phyloP scores from a whole-genome alignment of 225 moss, liverwort and hornwort species.

The Asterella californica region DNA sequence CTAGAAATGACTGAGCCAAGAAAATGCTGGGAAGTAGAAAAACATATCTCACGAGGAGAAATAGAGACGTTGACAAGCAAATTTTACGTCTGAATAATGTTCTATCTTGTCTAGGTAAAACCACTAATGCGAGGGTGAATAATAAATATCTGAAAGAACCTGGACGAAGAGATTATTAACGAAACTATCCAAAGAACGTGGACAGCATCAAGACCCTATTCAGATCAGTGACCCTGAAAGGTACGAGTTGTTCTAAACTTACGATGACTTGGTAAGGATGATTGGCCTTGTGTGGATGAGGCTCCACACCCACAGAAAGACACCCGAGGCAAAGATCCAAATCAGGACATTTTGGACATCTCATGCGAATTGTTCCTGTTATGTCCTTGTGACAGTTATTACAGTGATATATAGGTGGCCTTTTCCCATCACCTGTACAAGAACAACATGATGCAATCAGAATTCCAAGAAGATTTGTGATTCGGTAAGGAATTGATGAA shows the following conservation, averaged over 20 bases:
- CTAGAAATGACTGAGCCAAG: too few relatives aligned
- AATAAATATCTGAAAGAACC: neutral
- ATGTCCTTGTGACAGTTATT: slow-evolving; percentile 96
- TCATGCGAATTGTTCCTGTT: slow-evolving; percentile 87
- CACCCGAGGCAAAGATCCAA: slow-evolving; percentile 97
- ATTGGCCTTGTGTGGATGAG: slow-evolving; percentile 88
- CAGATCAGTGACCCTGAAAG: neutral
- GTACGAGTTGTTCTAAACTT: slow-evolving; percentile 18
- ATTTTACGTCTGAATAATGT: too few relatives aligned
- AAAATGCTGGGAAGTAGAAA: too few relatives aligned
- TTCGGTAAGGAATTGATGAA: neutral
- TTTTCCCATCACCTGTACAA: slow-evolving; percentile 78
- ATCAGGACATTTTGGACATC: slow-evolving; percentile 92
- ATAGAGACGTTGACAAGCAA: too few relatives aligned
- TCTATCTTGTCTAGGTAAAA: too few relatives aligned
- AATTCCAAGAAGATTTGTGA: neutral
- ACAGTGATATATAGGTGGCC: slow-evolving; percentile 84
- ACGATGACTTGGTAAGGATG: slow-evolving; percentile 97
- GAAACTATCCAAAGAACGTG: neutral
- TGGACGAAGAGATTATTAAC: neutral
- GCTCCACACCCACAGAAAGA: slow-evolving; percentile 97
- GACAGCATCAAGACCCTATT: neutral
- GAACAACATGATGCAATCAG: neutral
- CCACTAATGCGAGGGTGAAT: neutral
- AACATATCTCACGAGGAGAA: too few relatives aligned